These are phyloP conservation scores for Daucus carota DNA, from an alignment of 129 eudicot species.

Conservation along the genomic window DH1_v3.0 NC_030383.2:64157001-64157500, in stretches of 20 bases:
- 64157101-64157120: too few relatives aligned
- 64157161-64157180: not conserved
- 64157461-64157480: too few relatives aligned
- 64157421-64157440: not conserved
- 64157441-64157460: not conserved
- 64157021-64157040: too few relatives aligned
- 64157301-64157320: not conserved
- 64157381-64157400: not conserved
- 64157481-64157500: too few relatives aligned
- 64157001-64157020: too few relatives aligned
- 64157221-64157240: not conserved
- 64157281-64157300: not conserved
- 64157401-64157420: not conserved
- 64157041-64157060: too few relatives aligned
- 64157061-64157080: too few relatives aligned
- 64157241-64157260: slow-evolving; percentile 4
- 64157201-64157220: not conserved
- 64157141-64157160: not conserved
- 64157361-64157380: not conserved
- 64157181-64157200: not conserved
- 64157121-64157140: too few relatives aligned
- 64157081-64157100: too few relatives aligned
- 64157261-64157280: not conserved
- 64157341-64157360: not conserved
- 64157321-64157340: not conserved